Evolutionary conservation across 2,329 filamentous ascomycete genomes (phyloP), one percentile per base, ranked within the genome.

Genomic region (Tolypocladium pustulatum): DNA sequence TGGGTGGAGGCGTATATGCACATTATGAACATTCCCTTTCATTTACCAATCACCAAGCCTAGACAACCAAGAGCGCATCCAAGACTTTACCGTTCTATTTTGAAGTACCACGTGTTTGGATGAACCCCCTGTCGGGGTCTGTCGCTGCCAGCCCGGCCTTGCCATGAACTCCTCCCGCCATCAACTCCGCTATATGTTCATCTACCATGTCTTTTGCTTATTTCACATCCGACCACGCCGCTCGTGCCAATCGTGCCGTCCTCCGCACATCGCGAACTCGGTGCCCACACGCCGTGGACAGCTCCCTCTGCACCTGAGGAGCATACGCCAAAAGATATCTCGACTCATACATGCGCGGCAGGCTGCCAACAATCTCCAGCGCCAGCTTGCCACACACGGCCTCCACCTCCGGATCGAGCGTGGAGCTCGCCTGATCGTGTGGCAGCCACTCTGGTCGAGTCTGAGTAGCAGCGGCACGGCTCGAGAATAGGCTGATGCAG

Each of bases 241-340:
- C 72, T 57, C 80, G 75, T 4, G 81, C 80, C 59, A 68, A 63
- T 57, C 81, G 72, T 22, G 82, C 81, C 54, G 72, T 73, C 58
- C 72, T 76, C 54, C 82, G 74, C 52, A 84, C 73, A 60, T 81
- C 80, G 52, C 82, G 72, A 10, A 82, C 77, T 7, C 71, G 68
- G 62, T 84, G 81, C 1, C 81, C 82, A 55, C 81, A 82, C 1
- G 81, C 80, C 10, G 72, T 64, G 1, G 77, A 75, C 60, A 85
- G 65, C 56, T 80, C 74, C 4, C 78, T 72, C 60, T 77, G 72
- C 51, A 82, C 73, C 57, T 69, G 70, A 34, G 73, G 73, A 51
- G 74, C 74, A 62, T 77, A 73, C 0, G 76, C 70, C 55, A 81
- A 63, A 25, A 83, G 65, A 54, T 77, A 68, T 7, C 75, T 70